Base-by-base conservation (phyloP, 306 rosid species). In the Castanospermum australe region DNA sequence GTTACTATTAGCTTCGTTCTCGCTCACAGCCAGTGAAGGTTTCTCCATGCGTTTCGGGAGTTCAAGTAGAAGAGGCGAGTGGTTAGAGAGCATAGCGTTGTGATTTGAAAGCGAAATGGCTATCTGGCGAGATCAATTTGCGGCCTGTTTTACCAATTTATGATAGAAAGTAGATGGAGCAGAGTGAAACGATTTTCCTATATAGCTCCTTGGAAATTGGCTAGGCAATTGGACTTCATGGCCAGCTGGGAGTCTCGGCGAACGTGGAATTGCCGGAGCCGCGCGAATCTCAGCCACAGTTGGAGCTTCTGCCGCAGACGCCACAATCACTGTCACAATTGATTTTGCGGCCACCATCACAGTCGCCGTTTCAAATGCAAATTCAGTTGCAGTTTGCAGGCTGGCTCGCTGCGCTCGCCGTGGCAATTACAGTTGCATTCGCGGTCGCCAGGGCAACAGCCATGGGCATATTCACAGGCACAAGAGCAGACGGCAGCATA, bases 171-270 rank as follows among this genome's bases (percentile, higher is more conserved):
- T 20, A 50, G 73, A 89, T 89, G 97, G 94, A 93, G 86, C 85
- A 78, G 83, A 85, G 86, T 35, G 89, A 86, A 77, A 73, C 84
- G 6, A 67, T 67, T 73, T n/a, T 66, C 89, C 12, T 71, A 85
- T 75, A 79, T 67, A 18, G 83, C 81, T 61, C 77, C 87, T 12
- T 44, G 80, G 69, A 90, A 85, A 85, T 80, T 82, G 75, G 91
- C 76, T 20, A 84, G 96, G 81, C 91, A 90, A 64, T 82, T 92
- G 81, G 90, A 92, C 84, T 92, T 92, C 79, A 36, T 85, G 1
- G 79, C 85, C 76, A 60, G 48, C 10, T 30, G 64, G 65, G 44
- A 60, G 63, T 60, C n/a, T 52, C 67, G 44, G 63, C 67, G 41
- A 84, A 72, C 21, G 54, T 13, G 71, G 81, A 42, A 70, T 50